These are phyloP conservation scores for Yarrowia sp. DNA, from an alignment of 805 yeast genomes.

Conservation along the genomic window DNA sequence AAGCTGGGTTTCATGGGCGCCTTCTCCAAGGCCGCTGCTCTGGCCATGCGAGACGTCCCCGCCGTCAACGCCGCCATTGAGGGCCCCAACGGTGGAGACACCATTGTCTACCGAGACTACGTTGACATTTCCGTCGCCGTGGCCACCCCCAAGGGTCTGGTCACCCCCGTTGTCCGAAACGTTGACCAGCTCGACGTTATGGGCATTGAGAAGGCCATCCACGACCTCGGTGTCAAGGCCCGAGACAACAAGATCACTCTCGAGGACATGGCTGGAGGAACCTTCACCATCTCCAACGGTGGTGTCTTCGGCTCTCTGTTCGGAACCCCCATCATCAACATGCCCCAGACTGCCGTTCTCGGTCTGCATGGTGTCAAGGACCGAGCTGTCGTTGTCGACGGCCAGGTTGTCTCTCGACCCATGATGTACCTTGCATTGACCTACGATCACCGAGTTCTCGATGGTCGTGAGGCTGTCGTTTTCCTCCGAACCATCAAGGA, in stretches of 20 bases:
- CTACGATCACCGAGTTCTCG: constrained; percentile 96
- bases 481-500: constrained; percentile 96
- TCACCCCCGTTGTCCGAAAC: constrained; percentile 96
- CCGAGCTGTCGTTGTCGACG: constrained; percentile 95
- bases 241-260: constrained; percentile 95
- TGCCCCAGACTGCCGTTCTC: constrained; percentile 97
- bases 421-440: constrained; percentile 99
- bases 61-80: constrained; percentile 96
- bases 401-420: constrained; percentile 95
- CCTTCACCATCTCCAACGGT: constrained; percentile 98
- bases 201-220: constrained; percentile 88
- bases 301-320: constrained; percentile 97
- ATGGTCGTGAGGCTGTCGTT: constrained; percentile 98
- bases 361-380: constrained; percentile 98
- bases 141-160: constrained; percentile 98
- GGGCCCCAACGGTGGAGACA: constrained; percentile 69
- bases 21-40: constrained; percentile 88
- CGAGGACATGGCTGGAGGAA: constrained; percentile 99
- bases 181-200: constrained; percentile 89
- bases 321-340: constrained; percentile 98
- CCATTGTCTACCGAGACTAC: constrained; percentile 94
- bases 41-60: constrained; percentile 94
- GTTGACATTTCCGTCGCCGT: constrained; percentile 96
- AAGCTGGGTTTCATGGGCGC: constrained; percentile 99
- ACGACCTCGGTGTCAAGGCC: constrained; percentile 84